These are phyloP conservation scores for Talaromyces stipitatus DNA, from an alignment of 495 filamentous ascomycete genomes.

Conservation along the genomic window DNA sequence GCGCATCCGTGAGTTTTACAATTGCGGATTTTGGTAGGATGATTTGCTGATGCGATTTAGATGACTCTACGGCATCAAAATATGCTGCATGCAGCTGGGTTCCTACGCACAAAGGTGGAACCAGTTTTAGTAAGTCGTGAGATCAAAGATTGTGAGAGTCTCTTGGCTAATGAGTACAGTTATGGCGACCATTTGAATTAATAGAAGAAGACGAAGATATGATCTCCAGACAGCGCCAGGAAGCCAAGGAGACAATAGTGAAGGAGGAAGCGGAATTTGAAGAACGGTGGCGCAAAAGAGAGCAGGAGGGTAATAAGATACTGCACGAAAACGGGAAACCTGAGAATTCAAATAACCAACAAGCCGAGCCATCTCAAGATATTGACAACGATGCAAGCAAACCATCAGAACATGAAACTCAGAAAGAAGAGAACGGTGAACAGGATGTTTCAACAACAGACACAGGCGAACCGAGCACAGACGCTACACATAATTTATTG, in stretches of 20 bases:
- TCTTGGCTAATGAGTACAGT: conserved; percentile 42
- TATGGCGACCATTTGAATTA: conserved; percentile 82
- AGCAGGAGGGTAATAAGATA: background rate
- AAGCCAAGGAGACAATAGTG: conserved; percentile 44
- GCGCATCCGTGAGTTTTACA: conserved; percentile 58
- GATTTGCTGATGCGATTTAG: conserved; percentile 32
- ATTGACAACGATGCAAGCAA: background rate
- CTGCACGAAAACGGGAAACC: background rate
- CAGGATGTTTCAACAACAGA: background rate
- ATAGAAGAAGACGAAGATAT: conserved; percentile 51
- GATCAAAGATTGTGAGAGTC: background rate
- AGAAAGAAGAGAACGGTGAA: background rate
- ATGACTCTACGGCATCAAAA: conserved; percentile 73
- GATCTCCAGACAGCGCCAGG: conserved; percentile 53
- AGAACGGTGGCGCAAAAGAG: conserved; percentile 15
- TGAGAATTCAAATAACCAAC: background rate
- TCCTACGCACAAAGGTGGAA: conserved; percentile 62
- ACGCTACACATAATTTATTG: background rate
- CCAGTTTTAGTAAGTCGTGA: conserved; percentile 64
- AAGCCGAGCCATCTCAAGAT: background rate
- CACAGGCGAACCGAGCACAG: background rate
- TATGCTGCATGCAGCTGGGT: conserved; percentile 64
- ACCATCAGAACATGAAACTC: background rate
- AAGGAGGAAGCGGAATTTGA: conserved; percentile 46
- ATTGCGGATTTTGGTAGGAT: background rate